Conservation (phyloP, 1,284 basidiomycete genomes). For the Ganoderma resinaceum region DNA sequence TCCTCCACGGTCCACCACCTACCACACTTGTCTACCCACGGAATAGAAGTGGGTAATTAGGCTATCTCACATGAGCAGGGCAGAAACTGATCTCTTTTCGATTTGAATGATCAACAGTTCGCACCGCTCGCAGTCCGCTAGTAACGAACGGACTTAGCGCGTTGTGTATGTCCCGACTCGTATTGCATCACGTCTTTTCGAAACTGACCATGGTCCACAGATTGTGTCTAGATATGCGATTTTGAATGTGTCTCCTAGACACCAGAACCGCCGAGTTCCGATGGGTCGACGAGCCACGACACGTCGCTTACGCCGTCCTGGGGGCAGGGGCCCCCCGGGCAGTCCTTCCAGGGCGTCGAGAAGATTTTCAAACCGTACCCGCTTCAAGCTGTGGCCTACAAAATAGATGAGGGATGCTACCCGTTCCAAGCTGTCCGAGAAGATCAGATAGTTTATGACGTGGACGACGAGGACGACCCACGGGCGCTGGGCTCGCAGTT, state of each 20-base stretch:
- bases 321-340: constrained; percentile 13
- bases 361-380: constrained; percentile 6
- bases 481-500: constrained; percentile 5
- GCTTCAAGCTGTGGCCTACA: background rate
- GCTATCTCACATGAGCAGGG: background rate
- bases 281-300: constrained; percentile 16
- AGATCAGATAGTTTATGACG: constrained; percentile 20
- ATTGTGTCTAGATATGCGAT: constrained; percentile 13
- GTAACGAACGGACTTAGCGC: background rate
- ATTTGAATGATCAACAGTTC: background rate
- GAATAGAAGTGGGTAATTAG: no score
- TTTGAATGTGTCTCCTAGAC: constrained; percentile 16
- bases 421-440: constrained; percentile 15
- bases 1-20: no score
- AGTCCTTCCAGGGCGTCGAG: constrained; percentile 20
- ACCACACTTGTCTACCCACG: no score
- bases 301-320: constrained; percentile 22
- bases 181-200: background rate
- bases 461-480: constrained; percentile 17
- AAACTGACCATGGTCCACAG: background rate
- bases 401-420: background rate
- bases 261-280: constrained; percentile 10
- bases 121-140: background rate
- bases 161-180: background rate
- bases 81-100: background rate